A percentile compares a stretch with the other conserved stretches of the same genome.
phyloP scores from a whole-genome alignment of 2,329 filamentous ascomycete species.

The Pseudogymnoascus sp. region DNA sequence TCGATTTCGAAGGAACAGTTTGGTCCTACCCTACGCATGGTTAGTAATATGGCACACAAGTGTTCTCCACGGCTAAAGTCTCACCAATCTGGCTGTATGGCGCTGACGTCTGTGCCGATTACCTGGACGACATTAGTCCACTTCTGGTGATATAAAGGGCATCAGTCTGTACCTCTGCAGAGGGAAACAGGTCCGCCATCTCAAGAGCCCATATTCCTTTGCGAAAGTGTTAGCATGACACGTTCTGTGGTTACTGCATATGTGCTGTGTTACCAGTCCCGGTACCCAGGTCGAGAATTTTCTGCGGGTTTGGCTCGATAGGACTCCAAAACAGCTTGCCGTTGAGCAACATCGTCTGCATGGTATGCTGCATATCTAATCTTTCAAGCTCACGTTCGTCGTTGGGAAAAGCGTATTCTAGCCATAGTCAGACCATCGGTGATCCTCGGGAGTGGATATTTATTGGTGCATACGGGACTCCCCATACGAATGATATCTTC shows the following conservation, averaged over 20 bases:
- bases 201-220: not conserved
- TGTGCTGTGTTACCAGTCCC: slow-evolving; percentile 13
- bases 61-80: not conserved
- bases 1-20: slow-evolving; percentile 20
- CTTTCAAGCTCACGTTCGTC: slow-evolving; percentile 23
- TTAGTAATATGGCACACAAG: not conserved
- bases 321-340: not conserved
- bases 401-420: slow-evolving; percentile 23
- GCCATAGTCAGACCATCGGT: not conserved
- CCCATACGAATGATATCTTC: slow-evolving; percentile 37
- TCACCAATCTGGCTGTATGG: slow-evolving; percentile 8
- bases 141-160: not conserved
- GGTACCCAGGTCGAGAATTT: slow-evolving; percentile 17
- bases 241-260: not conserved
- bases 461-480: slow-evolving; percentile 19
- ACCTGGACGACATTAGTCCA: not conserved
- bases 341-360: not conserved
- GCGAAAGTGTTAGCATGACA: not conserved
- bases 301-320: slow-evolving; percentile 8
- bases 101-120: not conserved
- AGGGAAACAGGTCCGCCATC: not conserved
- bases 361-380: not conserved
- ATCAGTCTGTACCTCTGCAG: not conserved
- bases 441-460: not conserved
- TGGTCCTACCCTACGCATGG: slow-evolving; percentile 9